Percentiles rank a stretch among this genome's conserved stretches.
These are phyloP conservation scores for Aeschynomene evenia DNA, from an alignment of 306 rosid genomes.

Conservation along the genomic window DNA sequence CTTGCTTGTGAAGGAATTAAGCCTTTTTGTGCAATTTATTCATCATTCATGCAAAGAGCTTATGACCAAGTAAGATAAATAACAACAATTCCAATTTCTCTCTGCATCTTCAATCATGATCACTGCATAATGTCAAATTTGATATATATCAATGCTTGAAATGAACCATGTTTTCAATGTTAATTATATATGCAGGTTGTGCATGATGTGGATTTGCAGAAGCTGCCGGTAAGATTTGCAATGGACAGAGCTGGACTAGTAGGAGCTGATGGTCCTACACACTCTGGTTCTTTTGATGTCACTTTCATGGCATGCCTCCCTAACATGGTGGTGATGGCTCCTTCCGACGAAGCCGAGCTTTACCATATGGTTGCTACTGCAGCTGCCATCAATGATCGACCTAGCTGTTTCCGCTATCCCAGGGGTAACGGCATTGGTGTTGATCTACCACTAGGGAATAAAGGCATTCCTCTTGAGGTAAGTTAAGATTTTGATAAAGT, in stretches of 20 bases:
- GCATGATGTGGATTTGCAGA: constrained; percentile 95
- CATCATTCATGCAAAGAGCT: constrained; percentile 91
- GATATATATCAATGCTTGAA: background rate
- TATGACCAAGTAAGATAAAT: constrained; percentile 79
- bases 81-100: background rate
- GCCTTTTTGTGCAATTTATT: constrained; percentile 86
- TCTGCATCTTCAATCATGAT: background rate
- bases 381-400: constrained; percentile 79
- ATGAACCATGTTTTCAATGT: background rate
- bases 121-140: background rate
- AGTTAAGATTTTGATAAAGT: no score
- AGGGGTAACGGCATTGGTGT: constrained; percentile 86
- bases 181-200: constrained; percentile 56
- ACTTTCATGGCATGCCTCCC: constrained; percentile 96
- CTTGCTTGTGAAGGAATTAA: constrained; percentile 85
- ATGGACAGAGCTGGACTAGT: constrained; percentile 90
- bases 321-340: constrained; percentile 98
- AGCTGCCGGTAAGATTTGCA: constrained; percentile 85
- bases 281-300: constrained; percentile 83
- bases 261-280: constrained; percentile 95
- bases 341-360: constrained; percentile 86
- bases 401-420: constrained; percentile 86
- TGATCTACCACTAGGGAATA: constrained; percentile 65
- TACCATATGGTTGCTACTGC: constrained; percentile 96
- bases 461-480: constrained; percentile 67